Evolutionary conservation across 108 stramenopile genomes (phyloP).

Genomic region (Nannochloropsis granulata): DNA sequence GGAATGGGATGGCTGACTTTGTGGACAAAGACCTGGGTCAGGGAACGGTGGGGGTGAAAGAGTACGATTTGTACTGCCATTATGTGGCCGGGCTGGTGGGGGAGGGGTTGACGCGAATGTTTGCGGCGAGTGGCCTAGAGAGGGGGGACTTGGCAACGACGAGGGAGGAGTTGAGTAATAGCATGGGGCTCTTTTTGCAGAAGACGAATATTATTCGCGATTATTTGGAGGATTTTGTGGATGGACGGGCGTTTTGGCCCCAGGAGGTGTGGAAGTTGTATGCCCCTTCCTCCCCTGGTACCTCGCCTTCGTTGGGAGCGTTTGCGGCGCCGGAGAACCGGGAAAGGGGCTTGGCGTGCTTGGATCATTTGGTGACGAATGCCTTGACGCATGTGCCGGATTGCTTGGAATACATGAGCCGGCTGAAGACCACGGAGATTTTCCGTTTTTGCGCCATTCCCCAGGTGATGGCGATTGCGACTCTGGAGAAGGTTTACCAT

Average conservation of each 20-base stretch:
- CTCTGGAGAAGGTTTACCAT: constrained; percentile 77
- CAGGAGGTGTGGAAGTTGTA: constrained; percentile 81
- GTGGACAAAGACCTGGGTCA: constrained; percentile 89
- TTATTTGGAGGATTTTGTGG: constrained; percentile 97
- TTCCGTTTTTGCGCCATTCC: constrained; percentile 98
- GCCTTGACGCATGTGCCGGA: constrained; percentile 83
- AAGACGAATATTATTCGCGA: constrained; percentile 99
- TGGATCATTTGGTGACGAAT: constrained; percentile 92
- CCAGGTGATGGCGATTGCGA: constrained; percentile 99
- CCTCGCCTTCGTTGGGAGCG: not conserved
- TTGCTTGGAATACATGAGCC: constrained; percentile 74
- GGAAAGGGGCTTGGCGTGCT: constrained; percentile 47
- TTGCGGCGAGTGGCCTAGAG: constrained; percentile 43
- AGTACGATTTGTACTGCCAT: constrained; percentile 96
- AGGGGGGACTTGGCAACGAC: constrained; percentile 4
- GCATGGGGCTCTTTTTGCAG: constrained; percentile 98
- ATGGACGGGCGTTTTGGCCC: constrained; percentile 97
- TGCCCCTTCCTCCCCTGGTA: not conserved
- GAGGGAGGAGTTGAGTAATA: constrained; percentile 54
- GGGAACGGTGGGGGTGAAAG: constrained; percentile 65
- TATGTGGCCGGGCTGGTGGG: constrained; percentile 94
- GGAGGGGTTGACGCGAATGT: constrained; percentile 92
- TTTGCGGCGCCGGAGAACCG: constrained; percentile 19
- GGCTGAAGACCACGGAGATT: constrained; percentile 62
- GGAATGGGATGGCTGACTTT: constrained; percentile 95